A percentile compares a stretch with the other conserved stretches of the same genome.
These are phyloP conservation scores for Apiotrichum veenhuisii DNA, from an alignment of 1,284 basidiomycete genomes.

Conservation along the genomic window DNA sequence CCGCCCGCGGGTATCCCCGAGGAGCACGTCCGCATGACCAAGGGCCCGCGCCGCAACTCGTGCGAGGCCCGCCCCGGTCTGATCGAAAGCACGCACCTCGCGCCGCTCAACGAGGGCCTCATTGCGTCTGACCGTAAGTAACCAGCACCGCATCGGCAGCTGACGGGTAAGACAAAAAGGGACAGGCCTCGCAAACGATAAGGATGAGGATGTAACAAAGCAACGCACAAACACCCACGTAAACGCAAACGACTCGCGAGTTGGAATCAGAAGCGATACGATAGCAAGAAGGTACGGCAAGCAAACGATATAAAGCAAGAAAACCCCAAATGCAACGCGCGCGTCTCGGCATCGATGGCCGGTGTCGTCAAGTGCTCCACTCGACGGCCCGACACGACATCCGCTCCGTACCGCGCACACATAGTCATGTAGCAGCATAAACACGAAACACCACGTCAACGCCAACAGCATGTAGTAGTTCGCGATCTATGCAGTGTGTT, in stretches of 20 bases:
- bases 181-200: not conserved
- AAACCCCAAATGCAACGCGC: not conserved
- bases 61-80: slow-evolving; percentile 19
- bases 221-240: no score
- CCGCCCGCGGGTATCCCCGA: slow-evolving; percentile 7
- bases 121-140: slow-evolving; percentile 2
- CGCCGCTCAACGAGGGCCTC: slow-evolving; percentile 20
- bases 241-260: no score
- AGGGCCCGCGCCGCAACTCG: slow-evolving; percentile 17
- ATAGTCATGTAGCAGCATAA: no score
- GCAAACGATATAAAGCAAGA: not conserved
- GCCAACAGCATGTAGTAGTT: no score
- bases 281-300: not conserved
- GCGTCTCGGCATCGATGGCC: no score
- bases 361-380: no score
- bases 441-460: not conserved
- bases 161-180: not conserved
- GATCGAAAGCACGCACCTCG: slow-evolving; percentile 17
- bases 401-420: no score
- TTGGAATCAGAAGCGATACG: no score
- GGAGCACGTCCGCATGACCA: slow-evolving; percentile 3
- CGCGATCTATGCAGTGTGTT: no score
- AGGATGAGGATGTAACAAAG: not conserved
- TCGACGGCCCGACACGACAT: not conserved
- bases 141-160: not conserved